Evolutionary conservation across 768 basidiomycete species (phyloP), one percentile per base, ranked within the genome.

Genomic region (Pholiota conissans): DNA sequence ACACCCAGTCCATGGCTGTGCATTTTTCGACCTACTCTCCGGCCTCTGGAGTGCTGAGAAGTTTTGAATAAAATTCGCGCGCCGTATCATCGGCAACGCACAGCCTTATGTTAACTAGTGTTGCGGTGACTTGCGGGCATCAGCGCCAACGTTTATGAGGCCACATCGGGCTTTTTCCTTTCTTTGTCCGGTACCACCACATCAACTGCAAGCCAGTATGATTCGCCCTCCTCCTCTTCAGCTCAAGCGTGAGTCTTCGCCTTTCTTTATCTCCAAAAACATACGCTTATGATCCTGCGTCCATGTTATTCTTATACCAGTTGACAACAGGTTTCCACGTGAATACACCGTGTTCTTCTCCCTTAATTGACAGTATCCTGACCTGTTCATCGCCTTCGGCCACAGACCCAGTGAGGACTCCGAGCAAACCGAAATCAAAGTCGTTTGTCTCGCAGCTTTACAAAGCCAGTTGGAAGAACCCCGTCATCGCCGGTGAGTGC

Each of bases 121-220:
- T n/a, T n/a, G n/a, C n/a, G n/a, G n/a, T n/a, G n/a, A n/a, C n/a
- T 42, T 39, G 50, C 53, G 50, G 59, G 64, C 63, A 65, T 65
- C 64, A 64, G 48, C 42, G 45, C 35, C 42, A 32, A 49, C 28
- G 42, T 53, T 58, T 62, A 55, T 55, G 52, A 57, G 49, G 37
- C 47, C 52, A 46, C 61, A 49, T 39, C 52, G 46, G 32, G 57
- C 37, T 45, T 51, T 62, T 62, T 63, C 58, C 52, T 49, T 61
- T 66, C 72, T 63, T 73, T 67, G 74, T 78, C 74, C 72, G 73
- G 75, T 71, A 77, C 76, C 74, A 74, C 71, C 57, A 66, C 69
- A 66, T 59, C 57, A 65, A 58, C 70, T 69, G 67, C 68, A 57
- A 69, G 68, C 62, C 68, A 70, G 69, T 69, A 72, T 73, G 72